These are phyloP conservation scores for Pseudogymnoascus sp. DNA, from an alignment of 2,329 filamentous ascomycete genomes.

Conservation along the genomic window DNA sequence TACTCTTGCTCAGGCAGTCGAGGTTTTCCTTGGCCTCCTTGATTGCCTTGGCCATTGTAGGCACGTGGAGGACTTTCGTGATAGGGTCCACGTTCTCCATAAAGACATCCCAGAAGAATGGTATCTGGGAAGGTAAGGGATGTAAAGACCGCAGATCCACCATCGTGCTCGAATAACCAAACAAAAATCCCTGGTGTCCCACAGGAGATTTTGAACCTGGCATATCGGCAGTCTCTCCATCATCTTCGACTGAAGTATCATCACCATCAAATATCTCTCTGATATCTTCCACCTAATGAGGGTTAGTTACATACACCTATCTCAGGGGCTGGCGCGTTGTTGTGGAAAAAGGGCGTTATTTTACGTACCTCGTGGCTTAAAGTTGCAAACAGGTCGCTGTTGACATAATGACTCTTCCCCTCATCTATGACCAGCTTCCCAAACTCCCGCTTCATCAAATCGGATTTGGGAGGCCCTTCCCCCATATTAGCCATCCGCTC, in stretches of 20 bases:
- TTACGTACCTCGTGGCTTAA: slow-evolving; percentile 63
- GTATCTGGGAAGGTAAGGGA: slow-evolving; percentile 59
- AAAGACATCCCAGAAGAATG: slow-evolving; percentile 63
- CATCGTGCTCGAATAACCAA: slow-evolving; percentile 66
- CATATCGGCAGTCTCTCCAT: slow-evolving; percentile 18
- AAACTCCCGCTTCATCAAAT: slow-evolving; percentile 46
- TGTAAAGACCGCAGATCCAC: slow-evolving; percentile 61
- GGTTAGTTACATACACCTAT: background rate
- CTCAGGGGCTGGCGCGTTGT: background rate
- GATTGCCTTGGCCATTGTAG: slow-evolving; percentile 56
- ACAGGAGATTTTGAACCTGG: slow-evolving; percentile 27
- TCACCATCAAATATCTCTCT: slow-evolving; percentile 28
- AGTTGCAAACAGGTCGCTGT: slow-evolving; percentile 66
- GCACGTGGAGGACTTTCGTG: slow-evolving; percentile 65
- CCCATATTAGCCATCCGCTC: slow-evolving; percentile 22
- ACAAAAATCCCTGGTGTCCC: slow-evolving; percentile 64
- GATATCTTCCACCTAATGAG: slow-evolving; percentile 25
- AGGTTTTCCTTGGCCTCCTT: slow-evolving; percentile 55
- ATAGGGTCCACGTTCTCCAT: slow-evolving; percentile 69
- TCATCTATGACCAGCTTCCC: slow-evolving; percentile 65
- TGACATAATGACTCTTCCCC: slow-evolving; percentile 63
- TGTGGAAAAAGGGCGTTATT: background rate
- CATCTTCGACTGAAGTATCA: slow-evolving; percentile 21
- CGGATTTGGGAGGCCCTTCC: slow-evolving; percentile 23
- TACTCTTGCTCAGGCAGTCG: slow-evolving; percentile 43